Percentiles rank a stretch among this genome's conserved stretches.
phyloP scores from a whole-genome alignment of 1,139 yeast species.

The Debaryomycetaceae sp. region DNA sequence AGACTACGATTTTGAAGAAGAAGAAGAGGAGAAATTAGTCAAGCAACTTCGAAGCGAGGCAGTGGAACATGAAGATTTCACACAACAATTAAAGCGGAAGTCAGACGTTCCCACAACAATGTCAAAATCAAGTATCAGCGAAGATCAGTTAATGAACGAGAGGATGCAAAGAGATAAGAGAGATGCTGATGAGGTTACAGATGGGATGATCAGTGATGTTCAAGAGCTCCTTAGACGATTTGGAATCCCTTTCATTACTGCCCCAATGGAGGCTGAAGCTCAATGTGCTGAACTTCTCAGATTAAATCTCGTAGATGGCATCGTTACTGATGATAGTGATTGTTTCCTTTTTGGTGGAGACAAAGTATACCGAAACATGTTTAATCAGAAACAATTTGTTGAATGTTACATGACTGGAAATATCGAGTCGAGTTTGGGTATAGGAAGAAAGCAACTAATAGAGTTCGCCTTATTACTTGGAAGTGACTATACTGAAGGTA shows the following conservation, averaged over 20 bases:
- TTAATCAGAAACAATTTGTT: constrained; percentile 87
- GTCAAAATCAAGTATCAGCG: constrained; percentile 37
- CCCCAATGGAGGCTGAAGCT: constrained; percentile 98
- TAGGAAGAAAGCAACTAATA: constrained; percentile 60
- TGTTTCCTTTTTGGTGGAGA: constrained; percentile 92
- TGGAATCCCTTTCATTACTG: constrained; percentile 91
- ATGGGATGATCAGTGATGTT: constrained; percentile 82
- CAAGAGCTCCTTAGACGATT: constrained; percentile 82
- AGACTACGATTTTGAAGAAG: constrained; percentile 70
- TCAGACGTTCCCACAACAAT: constrained; percentile 18
- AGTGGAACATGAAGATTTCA: constrained; percentile 65
- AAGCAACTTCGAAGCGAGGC: constrained; percentile 67
- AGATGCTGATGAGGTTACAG: constrained; percentile 90
- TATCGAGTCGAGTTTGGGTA: constrained; percentile 61
- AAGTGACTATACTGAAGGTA: constrained; percentile 91
- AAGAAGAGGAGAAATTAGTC: constrained; percentile 66
- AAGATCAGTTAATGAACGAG: constrained; percentile 53
- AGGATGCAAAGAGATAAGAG: constrained; percentile 67
- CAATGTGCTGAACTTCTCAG: constrained; percentile 81
- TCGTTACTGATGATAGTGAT: constrained; percentile 96
- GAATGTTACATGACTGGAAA: constrained; percentile 72
- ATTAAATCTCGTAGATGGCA: constrained; percentile 82
- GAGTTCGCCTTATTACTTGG: constrained; percentile 82
- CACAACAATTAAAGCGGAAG: constrained; percentile 37
- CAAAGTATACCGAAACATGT: constrained; percentile 84